phyloP scores from a whole-genome alignment of 495 filamentous ascomycete species.

The Clavariopsis aquatica region DNA sequence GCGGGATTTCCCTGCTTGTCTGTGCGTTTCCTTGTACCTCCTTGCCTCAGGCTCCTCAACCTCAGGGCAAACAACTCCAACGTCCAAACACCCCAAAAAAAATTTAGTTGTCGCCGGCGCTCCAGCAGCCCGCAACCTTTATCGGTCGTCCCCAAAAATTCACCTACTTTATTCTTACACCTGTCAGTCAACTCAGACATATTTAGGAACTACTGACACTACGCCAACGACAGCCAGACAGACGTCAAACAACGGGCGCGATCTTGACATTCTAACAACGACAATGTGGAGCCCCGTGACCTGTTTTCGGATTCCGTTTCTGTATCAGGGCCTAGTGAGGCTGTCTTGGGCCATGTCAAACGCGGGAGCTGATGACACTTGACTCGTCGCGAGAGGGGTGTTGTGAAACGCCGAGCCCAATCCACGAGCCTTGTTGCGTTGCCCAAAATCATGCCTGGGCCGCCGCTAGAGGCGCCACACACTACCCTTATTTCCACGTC shows the following conservation, averaged over 20 bases:
- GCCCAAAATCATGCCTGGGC: conserved; percentile 1
- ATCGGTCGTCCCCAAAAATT: background rate
- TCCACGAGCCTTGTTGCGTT: background rate
- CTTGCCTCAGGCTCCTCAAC: background rate
- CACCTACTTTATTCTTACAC: background rate
- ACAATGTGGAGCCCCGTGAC: background rate
- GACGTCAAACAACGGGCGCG: background rate
- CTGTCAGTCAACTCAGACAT: background rate
- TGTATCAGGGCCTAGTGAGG: background rate
- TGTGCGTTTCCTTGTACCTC: background rate
- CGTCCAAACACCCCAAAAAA: too few relatives aligned
- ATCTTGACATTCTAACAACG: background rate
- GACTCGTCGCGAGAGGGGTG: conserved; percentile 16
- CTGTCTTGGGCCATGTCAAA: conserved; percentile 9
- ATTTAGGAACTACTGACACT: background rate
- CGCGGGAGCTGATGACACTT: conserved; percentile 7
- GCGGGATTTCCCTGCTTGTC: background rate
- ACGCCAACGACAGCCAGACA: background rate
- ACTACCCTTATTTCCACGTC: conserved; percentile 1
- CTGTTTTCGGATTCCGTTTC: background rate
- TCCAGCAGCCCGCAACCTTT: background rate
- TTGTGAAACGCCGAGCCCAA: background rate
- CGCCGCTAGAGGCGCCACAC: conserved; percentile 9
- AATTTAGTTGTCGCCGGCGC: background rate
- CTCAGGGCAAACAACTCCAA: background rate